Conservation (phyloP, 2,329 filamentous ascomycete genomes). For the Fusarium sp. region DNA sequence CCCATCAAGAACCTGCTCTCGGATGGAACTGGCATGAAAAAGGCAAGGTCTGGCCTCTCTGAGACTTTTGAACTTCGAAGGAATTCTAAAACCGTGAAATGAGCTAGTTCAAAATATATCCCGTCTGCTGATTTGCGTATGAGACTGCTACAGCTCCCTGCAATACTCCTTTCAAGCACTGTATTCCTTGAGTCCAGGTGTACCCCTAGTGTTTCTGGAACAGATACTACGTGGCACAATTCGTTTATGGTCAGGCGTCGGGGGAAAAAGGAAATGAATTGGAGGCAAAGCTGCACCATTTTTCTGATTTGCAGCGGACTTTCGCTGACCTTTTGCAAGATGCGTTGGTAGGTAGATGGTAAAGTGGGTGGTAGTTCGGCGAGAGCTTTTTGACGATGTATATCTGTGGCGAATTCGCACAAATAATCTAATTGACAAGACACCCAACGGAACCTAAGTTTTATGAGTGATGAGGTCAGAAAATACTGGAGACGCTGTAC, state of each 20-base stretch:
- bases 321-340: no score
- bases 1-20: no score
- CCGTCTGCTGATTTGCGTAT: slow-evolving; percentile 10
- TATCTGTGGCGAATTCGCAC: slow-evolving; percentile 9
- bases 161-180: background rate
- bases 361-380: slow-evolving; percentile 2
- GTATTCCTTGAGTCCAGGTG: background rate
- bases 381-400: slow-evolving; percentile 10
- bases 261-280: background rate
- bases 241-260: background rate
- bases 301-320: background rate
- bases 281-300: slow-evolving; percentile 13
- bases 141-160: slow-evolving; percentile 13
- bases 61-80: background rate
- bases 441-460: slow-evolving; percentile 35
- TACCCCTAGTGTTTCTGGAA: background rate
- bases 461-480: no score
- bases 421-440: slow-evolving; percentile 34
- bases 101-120: background rate
- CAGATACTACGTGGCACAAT: slow-evolving; percentile 17
- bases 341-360: background rate
- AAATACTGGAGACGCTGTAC: no score
- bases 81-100: background rate
- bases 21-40: no score
- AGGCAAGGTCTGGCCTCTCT: no score